Evolutionary conservation across 148 eudicot genomes (phyloP).

Genomic region (Fagopyrum esculentum): DNA sequence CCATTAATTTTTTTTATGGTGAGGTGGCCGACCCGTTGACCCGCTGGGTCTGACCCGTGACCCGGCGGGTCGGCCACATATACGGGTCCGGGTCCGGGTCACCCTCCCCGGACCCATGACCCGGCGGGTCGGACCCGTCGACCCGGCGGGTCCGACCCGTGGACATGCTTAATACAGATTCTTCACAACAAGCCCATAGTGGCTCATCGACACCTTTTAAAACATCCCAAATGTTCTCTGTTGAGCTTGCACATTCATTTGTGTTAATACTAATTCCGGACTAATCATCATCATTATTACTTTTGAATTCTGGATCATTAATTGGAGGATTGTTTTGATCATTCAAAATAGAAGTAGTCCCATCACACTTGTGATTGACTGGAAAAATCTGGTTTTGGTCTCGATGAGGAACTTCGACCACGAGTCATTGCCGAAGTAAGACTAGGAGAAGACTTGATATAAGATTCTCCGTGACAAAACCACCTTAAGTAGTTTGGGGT

Average conservation of each 20-base stretch:
- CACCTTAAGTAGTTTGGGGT: background rate
- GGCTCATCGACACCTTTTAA: too few species aligned
- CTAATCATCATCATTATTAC: background rate
- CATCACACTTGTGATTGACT: background rate
- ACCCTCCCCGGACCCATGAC: too few species aligned
- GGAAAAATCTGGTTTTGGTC: background rate
- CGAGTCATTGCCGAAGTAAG: background rate
- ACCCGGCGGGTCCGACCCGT: too few species aligned
- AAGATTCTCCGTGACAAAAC: background rate
- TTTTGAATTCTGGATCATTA: background rate
- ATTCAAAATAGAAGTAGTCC: background rate
- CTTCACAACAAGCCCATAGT: too few species aligned
- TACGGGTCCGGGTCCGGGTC: too few species aligned
- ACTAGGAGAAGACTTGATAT: background rate
- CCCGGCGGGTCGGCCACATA: too few species aligned
- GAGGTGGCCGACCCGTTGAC: too few species aligned
- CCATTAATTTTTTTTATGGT: too few species aligned
- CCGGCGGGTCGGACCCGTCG: too few species aligned
- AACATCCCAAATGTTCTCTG: background rate
- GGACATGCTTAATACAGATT: too few species aligned
- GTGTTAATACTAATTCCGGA: background rate
- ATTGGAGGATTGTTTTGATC: background rate
- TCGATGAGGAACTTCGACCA: background rate
- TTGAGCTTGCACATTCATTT: background rate
- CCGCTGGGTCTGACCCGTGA: too few species aligned